These are phyloP conservation scores for Populus ilicifolia DNA, from an alignment of 345 rosid genomes.

Conservation along the genomic window DNA sequence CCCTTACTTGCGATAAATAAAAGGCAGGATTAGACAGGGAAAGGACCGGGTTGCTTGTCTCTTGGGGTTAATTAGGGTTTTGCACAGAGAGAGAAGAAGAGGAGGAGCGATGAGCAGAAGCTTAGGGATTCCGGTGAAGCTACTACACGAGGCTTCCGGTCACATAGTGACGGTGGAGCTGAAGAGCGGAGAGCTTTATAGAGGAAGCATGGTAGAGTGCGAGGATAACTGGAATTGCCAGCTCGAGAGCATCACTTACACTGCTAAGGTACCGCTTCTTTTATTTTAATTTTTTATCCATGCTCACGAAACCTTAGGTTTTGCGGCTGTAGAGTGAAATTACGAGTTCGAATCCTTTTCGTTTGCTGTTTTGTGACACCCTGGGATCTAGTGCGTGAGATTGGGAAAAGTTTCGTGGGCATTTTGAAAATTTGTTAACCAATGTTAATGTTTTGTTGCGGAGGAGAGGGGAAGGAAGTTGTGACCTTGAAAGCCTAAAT, in stretches of 20 bases:
- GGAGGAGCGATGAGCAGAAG: conserved; percentile 63
- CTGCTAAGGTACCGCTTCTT: conserved; percentile 49
- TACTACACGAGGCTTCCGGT: conserved; percentile 79
- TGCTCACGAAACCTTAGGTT: conserved; percentile 22
- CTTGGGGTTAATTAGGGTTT: conserved; percentile 44
- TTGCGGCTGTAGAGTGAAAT: conserved; percentile 5
- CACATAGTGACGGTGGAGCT: conserved; percentile 83
- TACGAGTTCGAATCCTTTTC: not conserved
- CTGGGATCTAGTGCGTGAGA: conserved; percentile 2
- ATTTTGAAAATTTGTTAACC: not conserved
- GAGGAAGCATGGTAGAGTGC: conserved; percentile 89
- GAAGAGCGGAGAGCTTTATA: conserved; percentile 80
- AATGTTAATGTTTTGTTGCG: not conserved
- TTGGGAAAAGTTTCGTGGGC: not conserved
- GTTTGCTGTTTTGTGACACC: not conserved
- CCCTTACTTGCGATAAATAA: not conserved
- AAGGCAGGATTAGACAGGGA: not conserved
- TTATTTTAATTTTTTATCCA: not conserved
- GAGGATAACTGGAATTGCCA: conserved; percentile 95
- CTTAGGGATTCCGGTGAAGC: conserved; percentile 85
- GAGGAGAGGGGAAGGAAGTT: not conserved
- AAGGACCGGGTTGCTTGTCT: not conserved
- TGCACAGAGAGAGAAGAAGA: conserved; percentile 4
- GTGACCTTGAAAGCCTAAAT: not conserved
- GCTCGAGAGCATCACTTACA: conserved; percentile 76